Evolutionary conservation across 2,329 filamentous ascomycete genomes (phyloP).

Genomic region (Claviceps pusilla): DNA sequence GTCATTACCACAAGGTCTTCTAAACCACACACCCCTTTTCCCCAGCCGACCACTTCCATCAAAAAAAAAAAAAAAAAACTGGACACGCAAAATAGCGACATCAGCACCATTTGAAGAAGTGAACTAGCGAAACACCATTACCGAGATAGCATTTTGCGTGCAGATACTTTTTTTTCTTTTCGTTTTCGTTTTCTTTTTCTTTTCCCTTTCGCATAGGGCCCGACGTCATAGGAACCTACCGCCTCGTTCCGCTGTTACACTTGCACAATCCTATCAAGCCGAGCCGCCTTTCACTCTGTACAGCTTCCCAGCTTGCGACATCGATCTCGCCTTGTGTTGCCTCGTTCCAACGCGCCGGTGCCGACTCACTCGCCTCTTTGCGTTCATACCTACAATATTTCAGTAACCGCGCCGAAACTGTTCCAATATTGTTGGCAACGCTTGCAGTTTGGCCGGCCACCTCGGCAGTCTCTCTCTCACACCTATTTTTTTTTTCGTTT

Average conservation of each 20-base stretch:
- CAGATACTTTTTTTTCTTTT: background rate
- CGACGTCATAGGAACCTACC: background rate
- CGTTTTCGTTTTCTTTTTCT: background rate
- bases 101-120: background rate
- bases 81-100: background rate
- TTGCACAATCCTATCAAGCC: conserved; percentile 8
- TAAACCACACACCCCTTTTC: background rate
- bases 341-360: conserved; percentile 18
- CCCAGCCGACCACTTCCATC: background rate
- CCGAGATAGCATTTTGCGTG: background rate
- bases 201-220: background rate
- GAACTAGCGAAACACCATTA: background rate
- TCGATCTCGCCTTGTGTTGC: conserved; percentile 18
- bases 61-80: background rate
- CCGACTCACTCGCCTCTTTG: conserved; percentile 18
- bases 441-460: conserved; percentile 16
- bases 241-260: conserved; percentile 4
- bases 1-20: background rate
- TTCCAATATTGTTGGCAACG: conserved; percentile 21
- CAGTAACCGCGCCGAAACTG: conserved; percentile 17
- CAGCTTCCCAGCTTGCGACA: conserved; percentile 13
- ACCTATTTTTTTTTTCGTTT: conserved; percentile 2
- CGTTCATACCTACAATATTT: conserved; percentile 13
- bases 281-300: conserved; percentile 4
- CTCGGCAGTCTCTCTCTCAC: conserved; percentile 15